Percentiles rank a stretch among this genome's conserved stretches.
Evolutionary conservation across 1,284 basidiomycete genomes (phyloP).

Genomic region (Inonotus obliquus): DNA sequence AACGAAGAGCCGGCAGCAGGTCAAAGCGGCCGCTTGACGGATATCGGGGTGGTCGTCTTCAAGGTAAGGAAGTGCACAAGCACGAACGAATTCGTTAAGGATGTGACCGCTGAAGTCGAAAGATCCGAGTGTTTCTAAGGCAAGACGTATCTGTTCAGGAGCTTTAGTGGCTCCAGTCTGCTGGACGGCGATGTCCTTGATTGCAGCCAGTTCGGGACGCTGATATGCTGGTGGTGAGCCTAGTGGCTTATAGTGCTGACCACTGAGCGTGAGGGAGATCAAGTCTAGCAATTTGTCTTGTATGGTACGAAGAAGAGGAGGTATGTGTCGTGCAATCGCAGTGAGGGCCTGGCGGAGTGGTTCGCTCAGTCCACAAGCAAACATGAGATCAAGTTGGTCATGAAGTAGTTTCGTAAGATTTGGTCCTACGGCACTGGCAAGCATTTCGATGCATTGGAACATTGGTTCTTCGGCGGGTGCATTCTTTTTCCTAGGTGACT

Average conservation of each 20-base stretch:
- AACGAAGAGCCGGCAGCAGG: constrained; percentile 89
- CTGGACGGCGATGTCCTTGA: constrained; percentile 55
- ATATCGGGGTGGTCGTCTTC: constrained; percentile 92
- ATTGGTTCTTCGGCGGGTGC: constrained; percentile 93
- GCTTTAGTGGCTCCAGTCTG: constrained; percentile 52
- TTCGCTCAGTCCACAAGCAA: constrained; percentile 91
- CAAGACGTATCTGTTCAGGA: constrained; percentile 79
- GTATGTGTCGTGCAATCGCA: constrained; percentile 86
- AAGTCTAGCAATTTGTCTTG: constrained; percentile 91
- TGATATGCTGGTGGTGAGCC: constrained; percentile 66
- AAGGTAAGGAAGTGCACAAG: constrained; percentile 88
- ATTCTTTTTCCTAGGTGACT: constrained; percentile 73
- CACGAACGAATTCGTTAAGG: constrained; percentile 94
- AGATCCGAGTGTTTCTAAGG: constrained; percentile 82
- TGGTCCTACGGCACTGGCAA: constrained; percentile 92
- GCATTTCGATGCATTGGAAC: constrained; percentile 97
- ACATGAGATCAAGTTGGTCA: constrained; percentile 96
- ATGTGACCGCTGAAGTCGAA: constrained; percentile 97
- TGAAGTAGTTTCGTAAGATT: constrained; percentile 95
- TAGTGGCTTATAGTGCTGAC: constrained; percentile 80
- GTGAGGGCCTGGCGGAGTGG: constrained; percentile 84
- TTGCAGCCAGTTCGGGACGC: constrained; percentile 46
- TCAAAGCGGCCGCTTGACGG: constrained; percentile 86
- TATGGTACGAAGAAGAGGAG: constrained; percentile 86
- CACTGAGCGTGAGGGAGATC: constrained; percentile 75